Evolutionary conservation across 352 stramenopile genomes (phyloP).

Genomic region (Phytophthora pistaciae): DNA sequence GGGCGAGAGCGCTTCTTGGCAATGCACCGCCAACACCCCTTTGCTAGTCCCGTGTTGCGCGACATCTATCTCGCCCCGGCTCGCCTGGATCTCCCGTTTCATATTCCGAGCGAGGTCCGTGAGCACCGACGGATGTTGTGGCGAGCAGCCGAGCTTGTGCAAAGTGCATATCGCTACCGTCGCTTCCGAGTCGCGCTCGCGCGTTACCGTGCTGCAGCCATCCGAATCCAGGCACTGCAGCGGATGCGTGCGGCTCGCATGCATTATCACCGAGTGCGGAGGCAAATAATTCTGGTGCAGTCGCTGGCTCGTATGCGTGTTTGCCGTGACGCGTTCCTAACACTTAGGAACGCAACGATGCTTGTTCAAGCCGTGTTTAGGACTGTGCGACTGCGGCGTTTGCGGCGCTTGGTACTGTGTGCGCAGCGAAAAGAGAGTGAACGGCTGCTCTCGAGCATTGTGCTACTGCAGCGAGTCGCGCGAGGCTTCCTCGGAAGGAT

Average conservation of each 20-base stretch:
- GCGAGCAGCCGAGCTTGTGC: constrained; percentile 61
- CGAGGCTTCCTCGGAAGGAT: constrained; percentile 65
- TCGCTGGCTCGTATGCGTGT: constrained; percentile 59
- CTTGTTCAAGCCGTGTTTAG: constrained; percentile 75
- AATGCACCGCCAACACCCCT: constrained; percentile 51
- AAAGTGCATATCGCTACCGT: constrained; percentile 60
- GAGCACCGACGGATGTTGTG: constrained; percentile 68
- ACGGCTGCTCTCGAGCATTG: constrained; percentile 42
- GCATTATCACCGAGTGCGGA: constrained; percentile 39
- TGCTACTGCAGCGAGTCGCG: constrained; percentile 62
- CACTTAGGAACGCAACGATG: constrained; percentile 50
- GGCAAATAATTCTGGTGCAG: constrained; percentile 66
- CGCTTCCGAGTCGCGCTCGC: constrained; percentile 64
- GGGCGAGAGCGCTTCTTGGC: constrained; percentile 47
- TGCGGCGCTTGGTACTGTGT: constrained; percentile 67
- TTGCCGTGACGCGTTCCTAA: constrained; percentile 50
- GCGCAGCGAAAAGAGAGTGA: constrained; percentile 62
- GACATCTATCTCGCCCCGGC: constrained; percentile 68
- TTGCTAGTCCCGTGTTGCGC: constrained; percentile 51
- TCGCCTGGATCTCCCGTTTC: constrained; percentile 47
- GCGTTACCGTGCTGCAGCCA: constrained; percentile 61
- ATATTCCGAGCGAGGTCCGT: constrained; percentile 61
- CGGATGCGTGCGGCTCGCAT: constrained; percentile 57
- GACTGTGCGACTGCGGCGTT: constrained; percentile 48
- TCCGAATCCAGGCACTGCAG: constrained; percentile 65